Conservation (phyloP, 2,329 filamentous ascomycete genomes). For the Diaporthe sp. region DNA sequence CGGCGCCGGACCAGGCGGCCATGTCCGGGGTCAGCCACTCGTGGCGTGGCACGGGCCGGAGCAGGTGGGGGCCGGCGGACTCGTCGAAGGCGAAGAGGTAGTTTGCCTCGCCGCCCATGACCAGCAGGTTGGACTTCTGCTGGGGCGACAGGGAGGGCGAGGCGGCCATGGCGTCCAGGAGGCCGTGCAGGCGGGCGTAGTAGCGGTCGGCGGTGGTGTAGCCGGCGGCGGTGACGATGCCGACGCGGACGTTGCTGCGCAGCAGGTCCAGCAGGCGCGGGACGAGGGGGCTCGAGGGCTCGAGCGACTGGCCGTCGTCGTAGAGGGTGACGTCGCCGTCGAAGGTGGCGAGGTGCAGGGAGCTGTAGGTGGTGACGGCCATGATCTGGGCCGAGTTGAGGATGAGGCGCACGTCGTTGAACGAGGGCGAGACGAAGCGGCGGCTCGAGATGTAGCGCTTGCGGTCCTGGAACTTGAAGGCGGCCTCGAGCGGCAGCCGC, state of each 20-base stretch:
- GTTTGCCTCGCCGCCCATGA: conserved; percentile 97
- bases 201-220: conserved; percentile 92
- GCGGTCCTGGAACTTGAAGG: conserved; percentile 90
- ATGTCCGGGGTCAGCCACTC: conserved; percentile 85
- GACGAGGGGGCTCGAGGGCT: conserved; percentile 83
- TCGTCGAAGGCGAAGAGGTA: conserved; percentile 88
- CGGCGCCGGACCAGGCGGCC: conserved; percentile 80
- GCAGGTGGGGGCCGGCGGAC: conserved; percentile 70
- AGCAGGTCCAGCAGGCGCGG: conserved; percentile 77
- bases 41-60: conserved; percentile 75
- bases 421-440: conserved; percentile 94
- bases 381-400: conserved; percentile 96
- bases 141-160: conserved; percentile 70
- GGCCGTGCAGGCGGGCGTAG: conserved; percentile 86
- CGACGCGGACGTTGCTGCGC: conserved; percentile 83
- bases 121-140: conserved; percentile 84
- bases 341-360: conserved; percentile 90
- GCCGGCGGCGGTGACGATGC: conserved; percentile 96
- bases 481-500: conserved; percentile 84
- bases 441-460: conserved; percentile 89
- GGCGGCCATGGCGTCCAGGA: conserved; percentile 81
- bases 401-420: conserved; percentile 94
- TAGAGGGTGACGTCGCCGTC: conserved; percentile 98
- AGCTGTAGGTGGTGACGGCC: conserved; percentile 82
- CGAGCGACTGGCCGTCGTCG: conserved; percentile 86